Conservation (phyloP, 139 green algal species). For the Cymbomonas tetramitiformis region DNA sequence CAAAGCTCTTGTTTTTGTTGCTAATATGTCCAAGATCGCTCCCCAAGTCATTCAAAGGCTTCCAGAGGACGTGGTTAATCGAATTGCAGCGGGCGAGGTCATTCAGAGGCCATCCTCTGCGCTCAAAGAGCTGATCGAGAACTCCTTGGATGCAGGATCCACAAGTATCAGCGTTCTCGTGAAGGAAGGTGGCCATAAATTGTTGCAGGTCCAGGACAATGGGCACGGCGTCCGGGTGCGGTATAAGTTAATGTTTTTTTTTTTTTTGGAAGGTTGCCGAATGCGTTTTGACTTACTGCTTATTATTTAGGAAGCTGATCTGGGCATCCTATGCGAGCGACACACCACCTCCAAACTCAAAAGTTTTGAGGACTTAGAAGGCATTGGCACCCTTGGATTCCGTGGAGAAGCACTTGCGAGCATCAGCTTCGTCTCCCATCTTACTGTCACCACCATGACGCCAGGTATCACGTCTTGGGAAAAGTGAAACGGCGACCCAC, state of each 20-base stretch:
- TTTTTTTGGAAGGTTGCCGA: no score
- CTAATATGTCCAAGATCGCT: no score
- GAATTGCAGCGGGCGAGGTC: slow-evolving; percentile 84
- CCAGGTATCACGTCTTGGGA: no score
- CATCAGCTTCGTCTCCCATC: slow-evolving; percentile 73
- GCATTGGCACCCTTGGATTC: slow-evolving; percentile 79
- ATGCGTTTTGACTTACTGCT: slow-evolving; percentile 33
- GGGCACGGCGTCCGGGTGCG: slow-evolving; percentile 67
- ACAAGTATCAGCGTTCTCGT: slow-evolving; percentile 56
- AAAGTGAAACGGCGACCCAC: no score
- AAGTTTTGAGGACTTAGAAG: slow-evolving; percentile 69
- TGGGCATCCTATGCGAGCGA: slow-evolving; percentile 64
- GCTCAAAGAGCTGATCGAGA: slow-evolving; percentile 96
- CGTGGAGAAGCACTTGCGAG: slow-evolving; percentile 78
- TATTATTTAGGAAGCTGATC: slow-evolving; percentile 59
- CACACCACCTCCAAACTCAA: slow-evolving; percentile 89
- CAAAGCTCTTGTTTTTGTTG: no score
- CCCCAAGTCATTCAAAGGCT: slow-evolving; percentile 25
- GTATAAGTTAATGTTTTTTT: slow-evolving; percentile 34
- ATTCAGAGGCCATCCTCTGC: slow-evolving; percentile 60
- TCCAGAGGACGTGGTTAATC: slow-evolving; percentile 67
- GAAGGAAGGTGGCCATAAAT: slow-evolving; percentile 81
- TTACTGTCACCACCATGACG: slow-evolving; percentile 85
- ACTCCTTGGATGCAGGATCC: slow-evolving; percentile 76
- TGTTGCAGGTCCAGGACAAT: slow-evolving; percentile 86